Percentiles rank a stretch among this genome's conserved stretches.
These are phyloP conservation scores for Petasospora fabianii DNA, from an alignment of 1,139 yeast species.

Conservation along the genomic window DNA sequence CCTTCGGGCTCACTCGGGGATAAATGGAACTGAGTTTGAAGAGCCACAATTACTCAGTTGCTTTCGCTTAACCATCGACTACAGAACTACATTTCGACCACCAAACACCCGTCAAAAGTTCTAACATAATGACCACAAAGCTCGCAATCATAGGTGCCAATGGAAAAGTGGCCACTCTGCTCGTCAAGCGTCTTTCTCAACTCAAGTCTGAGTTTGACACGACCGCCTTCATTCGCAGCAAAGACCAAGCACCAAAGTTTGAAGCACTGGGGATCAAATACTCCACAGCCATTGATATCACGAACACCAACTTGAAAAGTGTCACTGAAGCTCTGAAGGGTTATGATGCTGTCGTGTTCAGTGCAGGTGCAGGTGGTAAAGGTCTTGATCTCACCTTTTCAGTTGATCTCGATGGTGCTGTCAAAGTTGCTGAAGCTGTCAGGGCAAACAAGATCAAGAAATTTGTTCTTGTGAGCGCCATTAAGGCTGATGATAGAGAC, in stretches of 20 bases:
- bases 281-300: constrained; percentile 37
- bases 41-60: too few species aligned
- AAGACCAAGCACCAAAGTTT: constrained; percentile 41
- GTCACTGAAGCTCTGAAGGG: constrained; percentile 41
- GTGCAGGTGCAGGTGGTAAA: constrained; percentile 64
- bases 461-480: constrained; percentile 54
- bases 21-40: too few species aligned
- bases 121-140: constrained; percentile 20
- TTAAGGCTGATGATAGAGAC: constrained; percentile 48
- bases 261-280: constrained; percentile 37
- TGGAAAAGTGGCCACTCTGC: constrained; percentile 48
- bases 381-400: constrained; percentile 42
- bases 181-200: constrained; percentile 19
- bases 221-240: constrained; percentile 49
- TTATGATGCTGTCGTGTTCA: constrained; percentile 54
- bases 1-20: too few species aligned
- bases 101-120: too few species aligned
- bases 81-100: too few species aligned
- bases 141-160: constrained; percentile 59
- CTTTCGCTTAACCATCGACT: too few species aligned
- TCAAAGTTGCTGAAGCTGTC: constrained; percentile 55
- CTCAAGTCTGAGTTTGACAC: constrained; percentile 33
- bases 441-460: constrained; percentile 43
- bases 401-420: constrained; percentile 62
- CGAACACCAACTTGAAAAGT: constrained; percentile 33